These are phyloP conservation scores for Cladophialophora chaetospira DNA, from an alignment of 2,329 filamentous ascomycete species.

Conservation along the genomic window DNA sequence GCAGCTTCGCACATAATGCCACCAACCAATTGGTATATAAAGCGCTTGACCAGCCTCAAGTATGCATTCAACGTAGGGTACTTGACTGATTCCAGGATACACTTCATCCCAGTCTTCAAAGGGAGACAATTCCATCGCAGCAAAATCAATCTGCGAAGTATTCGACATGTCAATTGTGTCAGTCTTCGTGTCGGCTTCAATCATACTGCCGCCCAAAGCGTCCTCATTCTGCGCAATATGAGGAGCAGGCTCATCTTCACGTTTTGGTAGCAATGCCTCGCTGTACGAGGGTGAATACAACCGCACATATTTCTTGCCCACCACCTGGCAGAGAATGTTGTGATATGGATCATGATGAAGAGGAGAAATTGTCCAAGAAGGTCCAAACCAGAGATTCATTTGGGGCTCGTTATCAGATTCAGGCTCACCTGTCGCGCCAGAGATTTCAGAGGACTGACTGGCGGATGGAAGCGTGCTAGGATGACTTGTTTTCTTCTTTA, in stretches of 20 bases:
- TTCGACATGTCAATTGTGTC: slow-evolving; percentile 86
- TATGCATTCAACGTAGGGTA: slow-evolving; percentile 73
- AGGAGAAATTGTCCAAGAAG: slow-evolving; percentile 82
- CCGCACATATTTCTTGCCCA: slow-evolving; percentile 88
- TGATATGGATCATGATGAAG: slow-evolving; percentile 93
- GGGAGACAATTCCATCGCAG: slow-evolving; percentile 61
- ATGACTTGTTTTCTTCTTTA: slow-evolving; percentile 11
- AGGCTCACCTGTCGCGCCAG: slow-evolving; percentile 30
- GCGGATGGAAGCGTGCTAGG: slow-evolving; percentile 29
- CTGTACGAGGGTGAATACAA: slow-evolving; percentile 73
- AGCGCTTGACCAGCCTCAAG: slow-evolving; percentile 79
- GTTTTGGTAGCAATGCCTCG: slow-evolving; percentile 61
- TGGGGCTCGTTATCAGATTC: slow-evolving; percentile 40
- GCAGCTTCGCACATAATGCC: slow-evolving; percentile 91
- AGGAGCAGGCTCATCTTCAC: slow-evolving; percentile 39
- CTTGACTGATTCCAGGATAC: slow-evolving; percentile 59
- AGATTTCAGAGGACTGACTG: background rate
- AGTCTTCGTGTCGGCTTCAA: slow-evolving; percentile 51
- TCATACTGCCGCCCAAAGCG: background rate
- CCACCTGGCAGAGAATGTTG: slow-evolving; percentile 86
- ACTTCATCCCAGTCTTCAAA: slow-evolving; percentile 46
- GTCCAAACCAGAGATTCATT: slow-evolving; percentile 92
- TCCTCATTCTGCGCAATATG: slow-evolving; percentile 18
- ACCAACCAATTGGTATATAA: slow-evolving; percentile 93
- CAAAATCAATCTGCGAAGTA: slow-evolving; percentile 78